phyloP scores from a whole-genome alignment of 805 yeast species.

The Teunomyces aglyptinius region DNA sequence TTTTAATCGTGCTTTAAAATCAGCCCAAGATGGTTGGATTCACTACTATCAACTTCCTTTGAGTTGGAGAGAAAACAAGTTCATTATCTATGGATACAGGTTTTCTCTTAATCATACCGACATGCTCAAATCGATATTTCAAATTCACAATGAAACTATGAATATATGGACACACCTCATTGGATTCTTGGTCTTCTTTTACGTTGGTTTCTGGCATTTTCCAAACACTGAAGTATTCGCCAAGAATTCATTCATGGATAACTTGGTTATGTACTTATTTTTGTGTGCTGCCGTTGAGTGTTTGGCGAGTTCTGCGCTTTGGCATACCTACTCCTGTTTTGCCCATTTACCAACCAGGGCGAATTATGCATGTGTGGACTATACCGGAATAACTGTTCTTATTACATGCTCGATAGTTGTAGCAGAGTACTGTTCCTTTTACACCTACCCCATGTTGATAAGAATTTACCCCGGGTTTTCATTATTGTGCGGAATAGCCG shows the following conservation, averaged over 20 bases:
- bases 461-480: slow-evolving; percentile 58
- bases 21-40: slow-evolving; percentile 57
- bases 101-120: slow-evolving; percentile 63
- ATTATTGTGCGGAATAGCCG: slow-evolving; percentile 62
- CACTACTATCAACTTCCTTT: slow-evolving; percentile 87
- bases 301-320: slow-evolving; percentile 70
- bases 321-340: slow-evolving; percentile 91
- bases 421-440: slow-evolving; percentile 77
- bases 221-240: slow-evolving; percentile 57
- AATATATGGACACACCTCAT: slow-evolving; percentile 91
- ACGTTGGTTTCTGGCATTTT: slow-evolving; percentile 56
- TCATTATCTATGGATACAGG: slow-evolving; percentile 79
- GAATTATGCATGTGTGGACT: slow-evolving; percentile 89
- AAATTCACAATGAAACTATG: slow-evolving; percentile 80
- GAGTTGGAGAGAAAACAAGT: slow-evolving; percentile 91
- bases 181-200: slow-evolving; percentile 61
- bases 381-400: slow-evolving; percentile 87
- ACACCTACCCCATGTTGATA: slow-evolving; percentile 52
- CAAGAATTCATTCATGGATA: slow-evolving; percentile 41
- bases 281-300: slow-evolving; percentile 74
- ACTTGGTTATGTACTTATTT: slow-evolving; percentile 59
- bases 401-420: slow-evolving; percentile 88
- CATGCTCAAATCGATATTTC: slow-evolving; percentile 59
- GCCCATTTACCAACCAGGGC: slow-evolving; percentile 60
- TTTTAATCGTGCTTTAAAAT: slow-evolving; percentile 50